Conservation (phyloP, 108 stramenopile genomes). For the Parietichytrium sp. region DNA sequence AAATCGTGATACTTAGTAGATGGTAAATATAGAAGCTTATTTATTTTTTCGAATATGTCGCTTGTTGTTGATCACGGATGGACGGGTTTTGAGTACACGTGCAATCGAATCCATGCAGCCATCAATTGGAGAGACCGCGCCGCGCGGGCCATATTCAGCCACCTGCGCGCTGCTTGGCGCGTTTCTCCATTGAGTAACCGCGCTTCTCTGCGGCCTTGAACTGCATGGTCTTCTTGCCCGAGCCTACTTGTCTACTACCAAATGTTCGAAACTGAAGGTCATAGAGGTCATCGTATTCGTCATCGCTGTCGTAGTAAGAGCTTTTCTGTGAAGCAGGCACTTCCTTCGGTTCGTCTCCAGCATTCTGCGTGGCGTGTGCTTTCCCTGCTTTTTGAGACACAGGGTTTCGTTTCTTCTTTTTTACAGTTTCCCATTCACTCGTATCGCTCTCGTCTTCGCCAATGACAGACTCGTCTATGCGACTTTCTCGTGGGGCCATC, state of each 20-base stretch:
- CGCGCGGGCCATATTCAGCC: no score
- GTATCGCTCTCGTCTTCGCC: not conserved
- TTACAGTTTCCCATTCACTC: not conserved
- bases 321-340: not conserved
- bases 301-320: not conserved
- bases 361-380: not conserved
- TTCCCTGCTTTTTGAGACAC: not conserved
- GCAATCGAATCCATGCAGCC: no score
- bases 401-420: not conserved
- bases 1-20: no score
- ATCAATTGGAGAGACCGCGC: no score
- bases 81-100: no score
- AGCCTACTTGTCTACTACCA: not conserved
- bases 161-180: not conserved
- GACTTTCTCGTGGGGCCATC: no score
- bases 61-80: no score
- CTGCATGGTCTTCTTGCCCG: conserved; percentile 24
- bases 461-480: conserved; percentile 35
- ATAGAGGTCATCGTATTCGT: not conserved
- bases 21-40: no score
- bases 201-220: conserved; percentile 17
- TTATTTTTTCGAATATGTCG: no score
- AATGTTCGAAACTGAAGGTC: conserved; percentile 3
- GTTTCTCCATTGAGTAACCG: not conserved
- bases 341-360: not conserved